Evolutionary conservation across 2,329 filamentous ascomycete genomes (phyloP).

Genomic region (Diaporthe sp.): DNA sequence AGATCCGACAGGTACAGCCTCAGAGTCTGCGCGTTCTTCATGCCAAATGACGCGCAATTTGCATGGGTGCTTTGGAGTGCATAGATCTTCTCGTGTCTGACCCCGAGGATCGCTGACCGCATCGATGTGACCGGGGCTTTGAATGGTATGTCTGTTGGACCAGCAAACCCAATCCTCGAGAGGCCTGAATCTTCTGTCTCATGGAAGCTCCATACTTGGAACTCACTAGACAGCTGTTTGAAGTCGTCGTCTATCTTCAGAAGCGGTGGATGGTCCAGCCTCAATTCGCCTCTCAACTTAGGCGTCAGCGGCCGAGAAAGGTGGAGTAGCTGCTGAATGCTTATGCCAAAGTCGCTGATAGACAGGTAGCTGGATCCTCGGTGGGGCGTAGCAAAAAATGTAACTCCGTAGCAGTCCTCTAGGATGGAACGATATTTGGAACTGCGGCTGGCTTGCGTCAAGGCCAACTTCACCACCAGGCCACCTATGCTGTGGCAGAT

Average conservation of each 20-base stretch:
- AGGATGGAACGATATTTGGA: constrained; percentile 58
- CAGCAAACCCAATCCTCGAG: constrained; percentile 52
- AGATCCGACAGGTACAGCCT: constrained; percentile 52
- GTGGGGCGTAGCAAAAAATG: constrained; percentile 71
- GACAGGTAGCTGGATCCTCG: constrained; percentile 72
- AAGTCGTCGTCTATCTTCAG: constrained; percentile 66
- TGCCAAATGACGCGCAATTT: constrained; percentile 64
- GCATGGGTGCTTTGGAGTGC: constrained; percentile 66
- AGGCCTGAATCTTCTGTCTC: constrained; percentile 70
- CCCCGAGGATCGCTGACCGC: constrained; percentile 62
- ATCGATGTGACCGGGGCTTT: constrained; percentile 70
- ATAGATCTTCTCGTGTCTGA: constrained; percentile 62
- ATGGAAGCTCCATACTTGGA: constrained; percentile 71
- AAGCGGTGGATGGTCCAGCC: constrained; percentile 62
- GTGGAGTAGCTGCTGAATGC: constrained; percentile 64
- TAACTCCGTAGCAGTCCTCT: constrained; percentile 68
- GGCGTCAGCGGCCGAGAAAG: constrained; percentile 62
- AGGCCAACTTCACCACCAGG: constrained; percentile 66
- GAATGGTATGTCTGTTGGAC: constrained; percentile 62
- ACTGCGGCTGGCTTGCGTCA: constrained; percentile 60
- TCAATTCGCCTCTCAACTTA: constrained; percentile 62
- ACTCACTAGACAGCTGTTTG: constrained; percentile 65
- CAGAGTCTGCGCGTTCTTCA: constrained; percentile 61
- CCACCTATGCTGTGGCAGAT: constrained; percentile 71
- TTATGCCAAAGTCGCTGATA: constrained; percentile 63